phyloP scores from a whole-genome alignment of 2,329 filamentous ascomycete genomes.

The Neurospora sp. region DNA sequence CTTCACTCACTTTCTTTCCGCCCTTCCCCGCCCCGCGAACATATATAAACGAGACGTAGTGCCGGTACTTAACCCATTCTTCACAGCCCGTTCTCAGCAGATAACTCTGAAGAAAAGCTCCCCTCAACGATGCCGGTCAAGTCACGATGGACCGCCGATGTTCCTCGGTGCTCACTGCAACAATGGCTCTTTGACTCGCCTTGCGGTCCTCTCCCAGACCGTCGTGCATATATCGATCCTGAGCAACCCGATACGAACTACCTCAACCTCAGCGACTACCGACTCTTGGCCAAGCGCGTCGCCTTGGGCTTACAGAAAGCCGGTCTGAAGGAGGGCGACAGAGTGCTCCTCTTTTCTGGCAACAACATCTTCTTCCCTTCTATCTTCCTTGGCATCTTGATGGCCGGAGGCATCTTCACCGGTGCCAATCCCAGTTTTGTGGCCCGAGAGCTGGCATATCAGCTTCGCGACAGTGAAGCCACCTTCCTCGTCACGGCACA shows the following conservation, averaged over 20 bases:
- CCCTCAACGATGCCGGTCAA: slow-evolving; percentile 32
- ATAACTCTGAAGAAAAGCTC: not conserved
- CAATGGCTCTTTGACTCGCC: slow-evolving; percentile 46
- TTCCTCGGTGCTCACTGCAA: slow-evolving; percentile 41
- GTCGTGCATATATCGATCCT: slow-evolving; percentile 51
- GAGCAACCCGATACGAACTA: slow-evolving; percentile 56
- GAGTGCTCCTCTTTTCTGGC: slow-evolving; percentile 62
- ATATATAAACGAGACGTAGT: not conserved
- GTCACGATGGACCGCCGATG: slow-evolving; percentile 34
- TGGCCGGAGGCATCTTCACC: slow-evolving; percentile 71
- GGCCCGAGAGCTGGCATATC: slow-evolving; percentile 62
- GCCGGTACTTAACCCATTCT: not conserved
- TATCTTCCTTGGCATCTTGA: slow-evolving; percentile 62
- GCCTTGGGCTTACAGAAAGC: slow-evolving; percentile 56
- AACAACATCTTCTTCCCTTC: slow-evolving; percentile 67
- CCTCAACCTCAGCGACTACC: slow-evolving; percentile 54
- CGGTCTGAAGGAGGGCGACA: slow-evolving; percentile 58
- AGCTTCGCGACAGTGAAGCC: slow-evolving; percentile 62
- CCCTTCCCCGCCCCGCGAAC: not conserved
- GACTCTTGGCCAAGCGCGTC: slow-evolving; percentile 62
- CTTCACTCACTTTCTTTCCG: not conserved
- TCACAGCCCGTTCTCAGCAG: not conserved
- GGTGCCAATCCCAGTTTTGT: slow-evolving; percentile 45
- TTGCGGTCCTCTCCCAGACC: slow-evolving; percentile 31
- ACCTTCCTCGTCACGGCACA: slow-evolving; percentile 57